Conservation (phyloP, 2,329 filamentous ascomycete genomes). For the Arthrobotrys musiformis region DNA sequence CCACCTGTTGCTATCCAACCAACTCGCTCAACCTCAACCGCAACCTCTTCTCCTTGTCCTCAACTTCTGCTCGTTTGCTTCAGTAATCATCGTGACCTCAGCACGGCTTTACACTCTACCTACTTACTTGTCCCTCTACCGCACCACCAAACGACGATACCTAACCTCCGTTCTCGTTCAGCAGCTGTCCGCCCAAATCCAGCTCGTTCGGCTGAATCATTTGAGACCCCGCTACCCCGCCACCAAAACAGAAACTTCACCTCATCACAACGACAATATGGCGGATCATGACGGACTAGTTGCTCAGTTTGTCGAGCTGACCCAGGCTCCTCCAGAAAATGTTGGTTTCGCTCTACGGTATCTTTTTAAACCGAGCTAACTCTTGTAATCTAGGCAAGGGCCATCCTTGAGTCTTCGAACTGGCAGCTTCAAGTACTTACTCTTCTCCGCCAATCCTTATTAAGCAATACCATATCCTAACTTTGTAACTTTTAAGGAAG, state of each 20-base stretch:
- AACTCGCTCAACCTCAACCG: background rate
- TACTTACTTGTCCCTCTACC: background rate
- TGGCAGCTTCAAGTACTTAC: conserved; percentile 75
- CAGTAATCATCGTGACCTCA: background rate
- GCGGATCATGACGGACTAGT: conserved; percentile 46
- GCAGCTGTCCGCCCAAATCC: background rate
- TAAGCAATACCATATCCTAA: background rate
- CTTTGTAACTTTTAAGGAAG: conserved; percentile 11
- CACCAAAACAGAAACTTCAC: conserved; percentile 25
- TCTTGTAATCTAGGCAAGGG: conserved; percentile 68
- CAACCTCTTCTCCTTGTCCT: background rate
- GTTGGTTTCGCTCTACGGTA: conserved; percentile 39
- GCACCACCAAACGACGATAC: background rate
- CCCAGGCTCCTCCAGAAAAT: conserved; percentile 56
- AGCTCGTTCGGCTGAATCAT: background rate
- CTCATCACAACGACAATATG: conserved; percentile 32
- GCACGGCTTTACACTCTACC: background rate
- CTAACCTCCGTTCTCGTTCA: background rate
- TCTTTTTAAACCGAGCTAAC: background rate
- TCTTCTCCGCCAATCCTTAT: conserved; percentile 64
- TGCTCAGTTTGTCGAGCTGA: conserved; percentile 53
- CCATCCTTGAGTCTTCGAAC: conserved; percentile 73
- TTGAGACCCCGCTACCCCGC: conserved; percentile 42
- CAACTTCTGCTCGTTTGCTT: too few species aligned
- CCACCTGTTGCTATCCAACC: background rate